Base-by-base conservation (phyloP, 1,284 basidiomycete genomes). In the Meripilus lineatus region DNA sequence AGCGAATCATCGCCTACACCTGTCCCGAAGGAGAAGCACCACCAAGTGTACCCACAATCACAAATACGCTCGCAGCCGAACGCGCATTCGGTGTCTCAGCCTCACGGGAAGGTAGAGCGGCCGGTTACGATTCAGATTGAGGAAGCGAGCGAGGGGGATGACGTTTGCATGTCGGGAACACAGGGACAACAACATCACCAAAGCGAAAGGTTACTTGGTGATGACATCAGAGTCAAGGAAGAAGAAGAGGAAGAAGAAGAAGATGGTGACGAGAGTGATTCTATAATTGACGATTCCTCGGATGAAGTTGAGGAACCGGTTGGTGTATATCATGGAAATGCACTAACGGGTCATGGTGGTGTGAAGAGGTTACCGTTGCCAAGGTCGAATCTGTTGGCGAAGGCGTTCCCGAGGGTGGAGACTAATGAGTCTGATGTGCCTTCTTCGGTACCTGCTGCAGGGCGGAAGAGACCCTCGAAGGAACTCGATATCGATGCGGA, bases 191-290 rank as follows among this genome's bases (percentile, higher is more conserved):
- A 35, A 35, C 15, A 8, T 7, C 7, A 7, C 50, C 25, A 39
- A 45, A 39, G 47, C 46, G 18, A 32, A 50, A 25, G 25, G 32
- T 15, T 38, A 42, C 21, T 40, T 48, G 37, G 53, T 51, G n/a
- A 50, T 49, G 14, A 42, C 43, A 13, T 43, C 51, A 15, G 25
- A 49, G 24, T 44, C 40, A 1, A 39, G 5, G 22, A 32, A 11
- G 28, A 32, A 4, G 15, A 45, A n/a, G 21, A 43, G 40, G 49
- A 54, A 23, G 37, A 53, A 45, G 46, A 53, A 18, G 56, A 55
- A 11, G 57, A 56, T 23, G 51, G 54, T 22, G 57, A 55, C 10
- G 61, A 58, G 10, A 46, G 50, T 14, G 53, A 57, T 38, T 41
- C 49, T 5, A 36, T 47, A 18, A 47, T 50, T 11, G 55, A 55